Evolutionary conservation across 768 basidiomycete genomes (phyloP), one percentile per base, ranked within the genome.

Genomic region (Atractiella rhizophila): DNA sequence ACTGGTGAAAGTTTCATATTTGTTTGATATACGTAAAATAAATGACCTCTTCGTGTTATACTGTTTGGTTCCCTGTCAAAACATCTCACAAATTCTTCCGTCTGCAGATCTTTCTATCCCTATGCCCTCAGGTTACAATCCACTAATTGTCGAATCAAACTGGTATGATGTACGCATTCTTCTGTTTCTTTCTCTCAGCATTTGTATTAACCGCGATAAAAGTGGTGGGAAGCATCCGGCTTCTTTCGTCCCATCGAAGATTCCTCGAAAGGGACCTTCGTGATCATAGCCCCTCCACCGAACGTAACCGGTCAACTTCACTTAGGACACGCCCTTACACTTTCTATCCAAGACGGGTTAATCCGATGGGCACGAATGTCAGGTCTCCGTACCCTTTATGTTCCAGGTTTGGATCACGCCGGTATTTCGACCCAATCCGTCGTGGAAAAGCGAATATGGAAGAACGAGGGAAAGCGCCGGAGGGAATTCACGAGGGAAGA

Each of bases 391-490:
- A 76, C 78, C 0, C 64, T 96, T 1, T 96, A 76, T 54, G 69
- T 74, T 2, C 91, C 91, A 0, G 91, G 91, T 13, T 98, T 86
- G 54, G 91, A 98, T 59, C 91, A 98, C 53, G 91, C 91, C 0
- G 86, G 88, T 43, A 96, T 98, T 46, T 86, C 86, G 0, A 96
- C 91, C 0, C 91, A 98, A 60, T 80, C 80, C 33, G 88, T 98
- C 13, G 88, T 96, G 1, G 91, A 96, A 58, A 83, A 82, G 58
- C 68, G 85, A 15, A 54, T 96, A 26, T 76, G 70, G 63, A 98
- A 88, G 61, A 59, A 68, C 1, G 66, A 74, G 26, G 79, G 81
- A 2, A 65, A 73, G 59, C 79, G 78, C 2, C 64, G 88, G 39
- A 85, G 94, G 57, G 82, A 96, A 57, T 68, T 94, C n/a, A 91